These are phyloP conservation scores for Dalbergia cultrata DNA, from an alignment of 306 rosid species.

Conservation along the genomic window DNA sequence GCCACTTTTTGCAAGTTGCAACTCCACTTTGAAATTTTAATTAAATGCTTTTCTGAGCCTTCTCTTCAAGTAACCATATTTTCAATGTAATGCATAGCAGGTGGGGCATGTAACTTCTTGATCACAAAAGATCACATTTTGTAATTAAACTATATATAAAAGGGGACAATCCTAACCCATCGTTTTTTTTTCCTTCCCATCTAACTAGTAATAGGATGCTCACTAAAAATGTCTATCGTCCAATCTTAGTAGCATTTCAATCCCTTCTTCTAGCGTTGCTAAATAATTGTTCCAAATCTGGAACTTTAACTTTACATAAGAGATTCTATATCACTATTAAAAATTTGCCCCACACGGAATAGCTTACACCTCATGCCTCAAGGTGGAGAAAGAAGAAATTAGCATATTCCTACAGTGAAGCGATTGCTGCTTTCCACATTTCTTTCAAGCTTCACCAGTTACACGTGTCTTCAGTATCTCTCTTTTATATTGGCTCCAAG, in stretches of 20 bases:
- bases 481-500: neutral
- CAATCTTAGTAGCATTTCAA: slow-evolving; percentile 15
- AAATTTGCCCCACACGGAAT: slow-evolving; percentile 44
- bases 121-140: slow-evolving; percentile 44
- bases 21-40: slow-evolving; percentile 26
- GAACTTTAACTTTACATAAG: slow-evolving; percentile 29
- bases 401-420: slow-evolving; percentile 52
- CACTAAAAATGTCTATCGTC: slow-evolving; percentile 23
- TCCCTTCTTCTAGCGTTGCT: slow-evolving; percentile 18
- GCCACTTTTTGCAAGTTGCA: slow-evolving; percentile 20
- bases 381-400: slow-evolving; percentile 48
- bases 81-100: slow-evolving; percentile 23
- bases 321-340: slow-evolving; percentile 6
- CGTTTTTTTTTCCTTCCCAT: slow-evolving; percentile 13
- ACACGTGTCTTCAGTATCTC: slow-evolving; percentile 13
- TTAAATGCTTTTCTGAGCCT: slow-evolving; percentile 40
- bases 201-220: slow-evolving; percentile 35
- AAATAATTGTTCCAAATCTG: slow-evolving; percentile 30
- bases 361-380: slow-evolving; percentile 47
- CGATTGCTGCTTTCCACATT: slow-evolving; percentile 37
- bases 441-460: slow-evolving; percentile 25
- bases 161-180: slow-evolving; percentile 39
- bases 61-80: slow-evolving; percentile 38
- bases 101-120: slow-evolving; percentile 46
- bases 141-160: slow-evolving; percentile 24